Evolutionary conservation across 768 basidiomycete genomes (phyloP), one percentile per base, ranked within the genome.

Genomic region (Lyophyllum decastes): DNA sequence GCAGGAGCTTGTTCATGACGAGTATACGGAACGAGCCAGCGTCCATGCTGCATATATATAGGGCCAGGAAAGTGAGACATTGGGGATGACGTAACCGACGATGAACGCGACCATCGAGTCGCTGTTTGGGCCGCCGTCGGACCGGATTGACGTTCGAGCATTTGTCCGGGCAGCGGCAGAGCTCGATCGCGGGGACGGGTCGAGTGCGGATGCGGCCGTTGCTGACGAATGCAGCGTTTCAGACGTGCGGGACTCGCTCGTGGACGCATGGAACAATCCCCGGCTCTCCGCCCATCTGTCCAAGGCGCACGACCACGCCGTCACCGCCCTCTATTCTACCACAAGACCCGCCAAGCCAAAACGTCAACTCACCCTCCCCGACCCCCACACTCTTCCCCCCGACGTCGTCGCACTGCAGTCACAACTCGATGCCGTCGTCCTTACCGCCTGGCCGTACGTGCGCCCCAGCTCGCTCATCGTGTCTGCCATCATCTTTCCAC

Each of bases 391-490:
- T n/a, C 75, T 80, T 45, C 67, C 72, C 4, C 70, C 77, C 7
- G 84, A 87, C 25, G 78, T 86, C 0, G 64, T 70, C 1, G 67
- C 67, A 1, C 63, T 92, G 4, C 81, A 86, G 64, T 71, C 76
- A 45, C 73, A 73, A 19, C 66, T 92, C n/a, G 83, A 85, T 11
- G 61, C 64, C 2, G 70, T 85, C 16, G 68, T 79, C 41, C 76
- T 92, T 21, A 78, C 72, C 40, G 81, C 84, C 62, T 90, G 86
- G 82, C 79, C 78, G 89, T 90, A 64, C 59, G 86, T 71, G 14
- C 49, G 38, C 26, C 54, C 27, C 19, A 35, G 19, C 21, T 22
- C 35, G 8, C 17, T 30, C 21, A 27, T 2, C 16, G 21, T 12
- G 5, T 2, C 25, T 19, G 44, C 40, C 52, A 30, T 41, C n/a